Evolutionary conservation across 2,329 filamentous ascomycete species (phyloP), one percentile per base, ranked within the genome.

Genomic region (Curvularia lunata): DNA sequence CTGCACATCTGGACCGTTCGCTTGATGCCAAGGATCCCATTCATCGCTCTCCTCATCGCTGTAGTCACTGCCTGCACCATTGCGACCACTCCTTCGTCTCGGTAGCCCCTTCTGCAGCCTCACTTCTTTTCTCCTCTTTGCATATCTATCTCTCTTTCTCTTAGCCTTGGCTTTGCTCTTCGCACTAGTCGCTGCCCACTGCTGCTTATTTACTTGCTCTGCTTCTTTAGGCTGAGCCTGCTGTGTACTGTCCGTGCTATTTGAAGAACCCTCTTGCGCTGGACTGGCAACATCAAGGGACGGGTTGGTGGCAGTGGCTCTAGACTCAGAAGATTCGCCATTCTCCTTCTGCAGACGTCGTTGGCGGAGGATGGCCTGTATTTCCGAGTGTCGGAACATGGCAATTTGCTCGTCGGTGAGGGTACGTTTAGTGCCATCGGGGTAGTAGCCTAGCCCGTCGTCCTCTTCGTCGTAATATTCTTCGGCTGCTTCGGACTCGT

Each of bases 371-470:
- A 96, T 80, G 12, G 85, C 78, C 70, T 95, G 88, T 21, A 96
- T 84, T 76, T 98, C 94, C 2, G 91, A 94, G 72, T 96, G 91
- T 60, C 93, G 85, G 74, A 97, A 97, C 60, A 97, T 94, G 52
- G 86, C 86, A 66, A 97, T 91, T 79, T 97, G 91, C 67, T 92
- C 91, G 70, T 97, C 91, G 9, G 93, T 97, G 68, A 98, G 82
- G 18, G 92, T 97, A 40, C 94, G 89, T 74, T 95, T 95, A 60
- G 88, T 86, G 3, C 94, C 93, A 71, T 98, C 93, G 1, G 85
- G 78, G 66, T 98, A 98, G 76, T 91, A 94, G 18, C 92, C 94
- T 16, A 97, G 81, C 1, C 80, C 86, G 70, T 91, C 89, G 25
- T 88, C 86, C 27, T 84, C 82, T 18, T 81, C 74, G 16, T 81